These are phyloP conservation scores for Penicillium sp. DNA, from an alignment of 2,329 filamentous ascomycete genomes.

Conservation along the genomic window DNA sequence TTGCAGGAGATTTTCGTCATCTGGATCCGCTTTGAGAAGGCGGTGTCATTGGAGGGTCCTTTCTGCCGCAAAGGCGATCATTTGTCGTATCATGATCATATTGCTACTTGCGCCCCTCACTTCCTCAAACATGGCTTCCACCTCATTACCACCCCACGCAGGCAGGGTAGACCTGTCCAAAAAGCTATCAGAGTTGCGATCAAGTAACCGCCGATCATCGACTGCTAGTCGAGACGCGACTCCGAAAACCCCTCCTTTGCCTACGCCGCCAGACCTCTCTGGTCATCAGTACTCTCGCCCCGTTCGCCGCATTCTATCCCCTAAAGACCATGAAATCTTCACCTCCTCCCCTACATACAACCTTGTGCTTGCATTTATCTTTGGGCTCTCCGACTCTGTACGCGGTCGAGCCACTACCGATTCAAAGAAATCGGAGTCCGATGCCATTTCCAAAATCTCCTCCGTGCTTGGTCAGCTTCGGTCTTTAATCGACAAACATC, in stretches of 20 bases:
- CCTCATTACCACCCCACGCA: slow-evolving; percentile 15
- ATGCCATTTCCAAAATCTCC: slow-evolving; percentile 63
- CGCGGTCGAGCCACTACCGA: slow-evolving; percentile 44
- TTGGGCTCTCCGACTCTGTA: slow-evolving; percentile 79
- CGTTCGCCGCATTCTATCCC: slow-evolving; percentile 75
- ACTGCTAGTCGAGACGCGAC: slow-evolving; percentile 51
- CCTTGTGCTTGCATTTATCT: slow-evolving; percentile 80
- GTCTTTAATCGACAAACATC: slow-evolving; percentile 63
- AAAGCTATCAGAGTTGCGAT: slow-evolving; percentile 39
- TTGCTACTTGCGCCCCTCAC: slow-evolving; percentile 4
- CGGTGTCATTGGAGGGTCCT: slow-evolving; percentile 3
- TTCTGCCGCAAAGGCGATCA: slow-evolving; percentile 2
- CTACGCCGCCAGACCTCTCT: slow-evolving; percentile 62
- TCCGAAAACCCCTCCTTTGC: slow-evolving; percentile 72
- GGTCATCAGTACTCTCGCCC: slow-evolving; percentile 65
- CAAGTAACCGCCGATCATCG: slow-evolving; percentile 32
- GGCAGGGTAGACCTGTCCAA: slow-evolving; percentile 40
- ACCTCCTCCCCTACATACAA: slow-evolving; percentile 71
- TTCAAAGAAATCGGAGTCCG: slow-evolving; percentile 48
- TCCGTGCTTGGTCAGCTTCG: slow-evolving; percentile 69
- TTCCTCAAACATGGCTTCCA: slow-evolving; percentile 24
- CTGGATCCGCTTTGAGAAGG: slow-evolving; percentile 5
- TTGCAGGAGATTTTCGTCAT: slow-evolving; percentile 3
- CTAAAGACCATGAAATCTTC: slow-evolving; percentile 77
- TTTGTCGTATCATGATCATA: slow-evolving; percentile 5